A percentile compares a stretch with the other conserved stretches of the same genome.
Evolutionary conservation across 2,329 filamentous ascomycete genomes (phyloP).

Genomic region (Alternaria incomplexa): DNA sequence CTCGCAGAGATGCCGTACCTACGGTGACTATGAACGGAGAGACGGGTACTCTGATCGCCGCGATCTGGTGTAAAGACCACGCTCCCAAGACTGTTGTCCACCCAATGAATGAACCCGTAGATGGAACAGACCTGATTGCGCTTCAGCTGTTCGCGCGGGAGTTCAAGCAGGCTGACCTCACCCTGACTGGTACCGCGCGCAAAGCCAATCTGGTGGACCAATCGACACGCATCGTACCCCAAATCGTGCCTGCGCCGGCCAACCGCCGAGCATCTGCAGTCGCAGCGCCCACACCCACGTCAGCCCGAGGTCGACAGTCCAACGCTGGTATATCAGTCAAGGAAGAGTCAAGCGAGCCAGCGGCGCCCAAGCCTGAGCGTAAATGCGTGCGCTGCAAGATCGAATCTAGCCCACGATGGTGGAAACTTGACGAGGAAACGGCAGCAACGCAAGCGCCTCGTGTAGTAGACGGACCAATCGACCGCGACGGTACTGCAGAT

Average conservation of each 20-base stretch:
- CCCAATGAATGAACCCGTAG: conserved; percentile 76
- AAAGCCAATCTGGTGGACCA: conserved; percentile 82
- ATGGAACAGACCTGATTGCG: conserved; percentile 75
- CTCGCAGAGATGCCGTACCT: conserved; percentile 78
- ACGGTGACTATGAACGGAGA: conserved; percentile 83
- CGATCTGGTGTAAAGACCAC: conserved; percentile 92
- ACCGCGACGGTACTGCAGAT: conserved; percentile 28
- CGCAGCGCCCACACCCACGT: conserved; percentile 40
- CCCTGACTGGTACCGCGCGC: conserved; percentile 87
- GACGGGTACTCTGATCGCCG: conserved; percentile 81
- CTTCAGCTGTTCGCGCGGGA: conserved; percentile 86
- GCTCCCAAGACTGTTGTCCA: conserved; percentile 73
- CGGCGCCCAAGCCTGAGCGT: conserved; percentile 39
- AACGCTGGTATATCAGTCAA: conserved; percentile 45
- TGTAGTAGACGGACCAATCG: conserved; percentile 28
- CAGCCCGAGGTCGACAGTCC: conserved; percentile 42
- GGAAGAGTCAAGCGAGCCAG: conserved; percentile 44
- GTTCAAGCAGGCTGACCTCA: conserved; percentile 93
- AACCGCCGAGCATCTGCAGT: conserved; percentile 52
- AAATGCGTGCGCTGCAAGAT: conserved; percentile 58
- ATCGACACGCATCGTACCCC: conserved; percentile 60
- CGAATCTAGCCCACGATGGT: conserved; percentile 73
- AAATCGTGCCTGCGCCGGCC: conserved; percentile 28
- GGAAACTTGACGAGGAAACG: conserved; percentile 38
- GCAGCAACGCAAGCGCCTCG: conserved; percentile 12